A percentile compares a stretch with the other conserved stretches of the same genome.
Evolutionary conservation across 306 rosid genomes (phyloP).

Genomic region (Quercus mongolica): DNA sequence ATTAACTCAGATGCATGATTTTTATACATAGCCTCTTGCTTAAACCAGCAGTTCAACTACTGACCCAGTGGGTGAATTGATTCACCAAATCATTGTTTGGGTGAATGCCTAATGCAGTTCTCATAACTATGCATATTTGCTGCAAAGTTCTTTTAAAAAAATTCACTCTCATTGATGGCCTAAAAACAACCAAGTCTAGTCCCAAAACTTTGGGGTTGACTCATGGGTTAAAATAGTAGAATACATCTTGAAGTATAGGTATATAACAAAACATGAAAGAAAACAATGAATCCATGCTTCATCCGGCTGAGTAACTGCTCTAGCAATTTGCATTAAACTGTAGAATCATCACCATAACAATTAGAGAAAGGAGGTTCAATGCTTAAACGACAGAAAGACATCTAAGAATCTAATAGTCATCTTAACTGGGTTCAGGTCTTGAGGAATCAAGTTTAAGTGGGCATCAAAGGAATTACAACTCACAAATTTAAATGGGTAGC

Average conservation of each 20-base stretch:
- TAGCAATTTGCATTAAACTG: background rate
- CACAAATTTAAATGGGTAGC: too few species aligned
- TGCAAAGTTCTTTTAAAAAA: background rate
- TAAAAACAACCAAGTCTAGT: background rate
- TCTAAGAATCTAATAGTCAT: too few species aligned
- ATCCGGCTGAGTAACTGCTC: background rate
- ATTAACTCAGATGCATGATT: background rate
- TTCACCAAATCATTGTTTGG: background rate
- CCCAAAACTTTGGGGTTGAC: too few species aligned
- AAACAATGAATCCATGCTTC: background rate
- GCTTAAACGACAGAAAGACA: too few species aligned
- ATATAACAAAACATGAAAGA: background rate
- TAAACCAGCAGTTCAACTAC: background rate
- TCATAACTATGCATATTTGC: background rate
- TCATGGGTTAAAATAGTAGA: background rate
- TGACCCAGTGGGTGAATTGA: background rate
- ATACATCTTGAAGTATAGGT: background rate
- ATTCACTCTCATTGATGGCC: background rate
- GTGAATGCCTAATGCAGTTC: background rate
- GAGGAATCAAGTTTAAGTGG: too few species aligned
- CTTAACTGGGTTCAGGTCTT: too few species aligned
- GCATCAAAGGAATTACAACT: too few species aligned
- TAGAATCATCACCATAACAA: background rate
- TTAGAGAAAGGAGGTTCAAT: background rate
- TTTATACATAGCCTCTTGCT: background rate